Percentiles rank a stretch among this genome's conserved stretches.
phyloP scores from a whole-genome alignment of 2,329 filamentous ascomycete species.

The Colletotrichum sp. region DNA sequence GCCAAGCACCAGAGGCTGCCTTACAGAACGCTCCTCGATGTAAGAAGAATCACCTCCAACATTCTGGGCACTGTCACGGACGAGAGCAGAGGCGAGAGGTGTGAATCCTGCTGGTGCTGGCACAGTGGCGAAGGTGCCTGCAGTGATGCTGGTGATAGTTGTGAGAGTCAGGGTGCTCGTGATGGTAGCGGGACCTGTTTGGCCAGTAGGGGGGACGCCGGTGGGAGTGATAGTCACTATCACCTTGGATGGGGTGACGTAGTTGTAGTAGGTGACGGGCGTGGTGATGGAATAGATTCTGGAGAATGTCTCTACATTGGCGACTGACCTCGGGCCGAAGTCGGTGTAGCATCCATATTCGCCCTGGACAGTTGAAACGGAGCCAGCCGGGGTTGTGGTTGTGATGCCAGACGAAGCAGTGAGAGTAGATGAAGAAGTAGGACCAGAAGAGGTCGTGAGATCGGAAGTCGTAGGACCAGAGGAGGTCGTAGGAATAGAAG shows the following conservation, averaged over 20 bases:
- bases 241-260: background rate
- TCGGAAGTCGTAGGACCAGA: background rate
- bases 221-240: constrained; percentile 5
- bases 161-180: background rate
- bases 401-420: background rate
- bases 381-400: background rate
- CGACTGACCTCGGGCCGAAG: background rate
- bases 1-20: background rate
- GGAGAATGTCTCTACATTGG: background rate
- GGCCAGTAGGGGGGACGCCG: background rate
- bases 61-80: background rate
- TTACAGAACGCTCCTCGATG: background rate
- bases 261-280: constrained; percentile 2
- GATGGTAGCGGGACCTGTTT: background rate
- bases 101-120: background rate
- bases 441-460: background rate
- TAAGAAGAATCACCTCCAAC: background rate
- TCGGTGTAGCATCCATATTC: constrained; percentile 18
- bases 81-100: background rate
- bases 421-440: background rate
- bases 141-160: background rate
- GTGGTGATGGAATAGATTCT: constrained; percentile 6
- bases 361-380: background rate
- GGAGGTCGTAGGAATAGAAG: background rate
- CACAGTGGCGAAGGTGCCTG: background rate